Base-by-base conservation (phyloP, 768 basidiomycete species). In the Neoboletus brunneissimus region DNA sequence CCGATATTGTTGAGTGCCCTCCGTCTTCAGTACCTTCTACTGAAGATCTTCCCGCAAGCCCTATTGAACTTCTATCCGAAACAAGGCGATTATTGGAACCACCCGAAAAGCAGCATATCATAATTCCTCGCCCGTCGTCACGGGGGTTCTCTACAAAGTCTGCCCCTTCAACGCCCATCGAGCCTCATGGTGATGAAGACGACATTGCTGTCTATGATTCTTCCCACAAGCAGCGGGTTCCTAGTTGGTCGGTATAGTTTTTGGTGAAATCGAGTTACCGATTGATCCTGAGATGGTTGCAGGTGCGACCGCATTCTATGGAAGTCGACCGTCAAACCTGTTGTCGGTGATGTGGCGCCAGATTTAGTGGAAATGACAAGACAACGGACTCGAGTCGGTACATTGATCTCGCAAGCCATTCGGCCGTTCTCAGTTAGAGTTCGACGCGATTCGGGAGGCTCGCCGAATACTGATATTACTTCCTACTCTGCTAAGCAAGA, bases 231-330 rank as follows among this genome's bases (percentile, higher is more conserved):
- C 81, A 84, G 63, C 85, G 91, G 20, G 91, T 92, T 25, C 91
- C 91, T 6, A 90, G 89, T 69, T 92, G 91, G 91, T 88, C 61
- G 47, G 83, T 73, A 6, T 34, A 12, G n/a, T 48, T 40, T 32
- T 43, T 44, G 12, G 34, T 50, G 32, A 31, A 27, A 45, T 40
- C 2, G 12, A 27, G 7, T 37, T 31, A 42, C 27, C 55, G 44
- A 31, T 55, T 56, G 27, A 67, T 47, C 40, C 13, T 35, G 34
- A 43, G 37, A 34, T 23, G n/a, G 5, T 38, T 56, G 8, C 51
- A 89, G 88, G 88, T 93, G 91, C 64, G 91, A 93, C 67, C 84
- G 91, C 20, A 89, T 93, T 44, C 72, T 93, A 5, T 92, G 85
- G 85, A 93, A 91, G 70, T 79, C 87, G 6, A 91, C 86, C 0